Evolutionary conservation across 345 rosid genomes (phyloP), one percentile per base, ranked within the genome.

Genomic region (Erodium maritimum): DNA sequence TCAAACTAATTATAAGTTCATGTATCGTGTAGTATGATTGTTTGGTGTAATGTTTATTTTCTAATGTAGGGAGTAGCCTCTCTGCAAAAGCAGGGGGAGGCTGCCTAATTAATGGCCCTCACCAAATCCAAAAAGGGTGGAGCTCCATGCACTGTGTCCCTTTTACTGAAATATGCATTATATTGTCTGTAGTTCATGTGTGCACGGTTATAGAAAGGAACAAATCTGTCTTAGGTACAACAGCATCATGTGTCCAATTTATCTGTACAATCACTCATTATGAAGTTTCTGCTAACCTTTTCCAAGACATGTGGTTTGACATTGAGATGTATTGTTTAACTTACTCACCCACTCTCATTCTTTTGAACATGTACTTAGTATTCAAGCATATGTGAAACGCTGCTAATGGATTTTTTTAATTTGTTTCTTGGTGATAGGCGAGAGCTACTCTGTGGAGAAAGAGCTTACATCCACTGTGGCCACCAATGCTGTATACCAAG

Each of bases 401-500:
- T 14, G 55, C 25, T 18, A 52, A 69, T 65, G 46, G 65, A 55
- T 17, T 72, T 69, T n/a, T n/a, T n/a, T n/a, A n/a, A n/a, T n/a
- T 60, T 46, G 63, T 63, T 52, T 67, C 51, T 56, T 72, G 64
- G 65, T 75, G 60, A 58, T 74, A 93, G 99, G 99, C 65, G 99
- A 93, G 81, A 93, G 97, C 82, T 77, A 80, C 77, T 93, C 99
- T 8, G 99, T 85, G 75, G 95, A 77, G 65, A 93, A 93, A 78
- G 95, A 83, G 69, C 78, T 89, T 11, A 80, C 79, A 62, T 68
- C 87, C 55, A 67, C 85, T 19, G 61, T 76, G 55, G 76, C 97
- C 60, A 77, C 87, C 57, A 87, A 93, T 79, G 99, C 97, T 64
- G 99, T 93, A 21, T 93, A 89, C 82, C 99, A 93, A 73, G 99